Evolutionary conservation across 2,329 filamentous ascomycete genomes (phyloP).

Genomic region (Colletotrichum sp.): DNA sequence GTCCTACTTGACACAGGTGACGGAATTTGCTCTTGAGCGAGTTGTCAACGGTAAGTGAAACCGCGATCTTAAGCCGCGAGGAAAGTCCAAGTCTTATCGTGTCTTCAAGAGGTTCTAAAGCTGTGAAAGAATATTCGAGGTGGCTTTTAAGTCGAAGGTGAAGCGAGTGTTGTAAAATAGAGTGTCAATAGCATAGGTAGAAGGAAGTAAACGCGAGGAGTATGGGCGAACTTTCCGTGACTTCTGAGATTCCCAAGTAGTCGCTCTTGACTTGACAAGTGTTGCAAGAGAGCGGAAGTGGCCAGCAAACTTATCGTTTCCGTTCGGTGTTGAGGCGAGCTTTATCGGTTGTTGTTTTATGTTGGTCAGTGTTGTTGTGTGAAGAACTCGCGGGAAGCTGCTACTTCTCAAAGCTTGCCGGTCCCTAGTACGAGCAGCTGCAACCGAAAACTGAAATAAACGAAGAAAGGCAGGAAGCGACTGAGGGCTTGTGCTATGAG

Average conservation of each 20-base stretch:
- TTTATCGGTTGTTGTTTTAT: fast-evolving
- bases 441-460: fast-evolving
- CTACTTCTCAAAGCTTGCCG: fast-evolving
- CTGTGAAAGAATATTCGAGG: fast-evolving
- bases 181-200: fast-evolving
- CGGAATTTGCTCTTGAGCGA: fast-evolving
- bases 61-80: fast-evolving
- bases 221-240: neutral
- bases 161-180: fast-evolving
- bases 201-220: neutral
- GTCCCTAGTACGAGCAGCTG: neutral
- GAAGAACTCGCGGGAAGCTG: neutral
- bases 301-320: neutral
- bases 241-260: neutral
- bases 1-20: neutral
- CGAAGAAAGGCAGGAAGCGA: neutral
- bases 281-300: neutral
- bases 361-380: neutral
- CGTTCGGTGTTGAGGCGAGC: neutral
- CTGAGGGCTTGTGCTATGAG: fast-evolving
- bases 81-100: neutral
- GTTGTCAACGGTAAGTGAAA: neutral
- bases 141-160: fast-evolving
- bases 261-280: fast-evolving
- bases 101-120: neutral